Conservation (phyloP, 495 filamentous ascomycete genomes). For the Physcia stellaris region DNA sequence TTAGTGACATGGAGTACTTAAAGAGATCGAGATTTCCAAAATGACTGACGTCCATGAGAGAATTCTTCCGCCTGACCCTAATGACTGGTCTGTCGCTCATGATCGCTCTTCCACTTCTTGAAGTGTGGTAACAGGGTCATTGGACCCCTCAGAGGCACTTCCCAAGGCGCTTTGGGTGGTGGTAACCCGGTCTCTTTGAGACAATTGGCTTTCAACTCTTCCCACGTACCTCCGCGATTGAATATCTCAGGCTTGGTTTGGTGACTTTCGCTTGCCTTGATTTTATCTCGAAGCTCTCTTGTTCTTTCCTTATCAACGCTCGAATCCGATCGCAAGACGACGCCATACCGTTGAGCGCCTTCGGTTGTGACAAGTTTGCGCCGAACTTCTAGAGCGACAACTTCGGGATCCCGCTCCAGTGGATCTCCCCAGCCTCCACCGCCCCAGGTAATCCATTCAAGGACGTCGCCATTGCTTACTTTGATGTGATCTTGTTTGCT, state of each 20-base stretch:
- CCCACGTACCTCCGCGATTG: slow-evolving; percentile 27
- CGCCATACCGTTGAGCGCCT: slow-evolving; percentile 31
- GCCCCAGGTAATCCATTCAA: slow-evolving; percentile 40
- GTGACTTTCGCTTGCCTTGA: slow-evolving; percentile 12
- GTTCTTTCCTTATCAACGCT: slow-evolving; percentile 21
- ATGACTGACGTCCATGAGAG: too few relatives aligned
- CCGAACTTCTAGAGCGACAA: slow-evolving; percentile 32
- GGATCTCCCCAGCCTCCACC: slow-evolving; percentile 38
- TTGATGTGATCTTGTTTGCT: slow-evolving; percentile 36
- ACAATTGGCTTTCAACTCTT: slow-evolving; percentile 20
- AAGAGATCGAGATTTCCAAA: too few relatives aligned
- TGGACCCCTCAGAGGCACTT: slow-evolving; percentile 23
- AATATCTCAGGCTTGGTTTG: slow-evolving; percentile 15
- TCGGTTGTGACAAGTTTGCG: slow-evolving; percentile 32
- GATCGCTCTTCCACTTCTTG: slow-evolving; percentile 16
- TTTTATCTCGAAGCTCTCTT: slow-evolving; percentile 18
- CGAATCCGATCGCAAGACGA: slow-evolving; percentile 24
- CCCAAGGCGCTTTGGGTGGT: slow-evolving; percentile 25
- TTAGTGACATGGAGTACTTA: too few relatives aligned
- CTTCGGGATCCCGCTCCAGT: slow-evolving; percentile 28
- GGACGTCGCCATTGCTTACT: slow-evolving; percentile 32
- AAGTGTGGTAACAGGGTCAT: slow-evolving; percentile 23
- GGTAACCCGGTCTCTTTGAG: slow-evolving; percentile 27
- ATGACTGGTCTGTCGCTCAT: too few relatives aligned
- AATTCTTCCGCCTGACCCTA: too few relatives aligned